Evolutionary conservation across 345 rosid species (phyloP).

Genomic region (Eucalyptus sp.): DNA sequence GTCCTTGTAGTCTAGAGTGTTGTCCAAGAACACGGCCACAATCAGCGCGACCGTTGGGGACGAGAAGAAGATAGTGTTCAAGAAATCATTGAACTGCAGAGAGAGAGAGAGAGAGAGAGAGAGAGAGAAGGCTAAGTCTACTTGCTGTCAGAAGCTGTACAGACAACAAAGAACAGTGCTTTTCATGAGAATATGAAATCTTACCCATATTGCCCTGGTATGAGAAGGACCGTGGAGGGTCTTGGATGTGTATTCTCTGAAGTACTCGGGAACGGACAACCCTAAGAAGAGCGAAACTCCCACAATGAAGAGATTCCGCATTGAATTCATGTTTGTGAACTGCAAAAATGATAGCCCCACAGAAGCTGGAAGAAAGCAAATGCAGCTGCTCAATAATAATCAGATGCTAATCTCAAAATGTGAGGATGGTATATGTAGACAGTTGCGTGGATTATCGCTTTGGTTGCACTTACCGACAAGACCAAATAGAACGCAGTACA

Average conservation of each 20-base stretch:
- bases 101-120: neutral
- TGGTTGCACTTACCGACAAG: slow-evolving; percentile 50
- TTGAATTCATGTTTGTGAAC: slow-evolving; percentile 97
- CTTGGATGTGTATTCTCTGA: slow-evolving; percentile 63
- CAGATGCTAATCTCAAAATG: neutral
- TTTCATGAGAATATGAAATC: neutral
- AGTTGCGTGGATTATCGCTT: neutral
- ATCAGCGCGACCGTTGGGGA: slow-evolving; percentile 82
- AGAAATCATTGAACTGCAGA: slow-evolving; percentile 88
- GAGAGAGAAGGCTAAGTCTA: neutral
- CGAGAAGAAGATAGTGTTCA: slow-evolving; percentile 88
- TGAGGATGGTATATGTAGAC: neutral
- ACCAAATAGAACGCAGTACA: slow-evolving; percentile 86
- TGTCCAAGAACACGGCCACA: slow-evolving; percentile 76
- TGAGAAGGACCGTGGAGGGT: slow-evolving; percentile 92
- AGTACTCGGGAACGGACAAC: slow-evolving; percentile 78
- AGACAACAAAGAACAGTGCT: neutral
- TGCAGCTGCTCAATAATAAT: neutral
- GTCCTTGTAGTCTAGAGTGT: slow-evolving; percentile 82
- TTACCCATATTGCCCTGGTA: slow-evolving; percentile 84
- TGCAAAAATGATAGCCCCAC: slow-evolving; percentile 93
- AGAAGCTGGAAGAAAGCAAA: slow-evolving; percentile 43
- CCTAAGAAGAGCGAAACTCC: slow-evolving; percentile 92
- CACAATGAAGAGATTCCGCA: slow-evolving; percentile 78
- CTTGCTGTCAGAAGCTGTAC: neutral